These are phyloP conservation scores for Cylindrodendrum hubeiense DNA, from an alignment of 2,329 filamentous ascomycete genomes.

Conservation along the genomic window DNA sequence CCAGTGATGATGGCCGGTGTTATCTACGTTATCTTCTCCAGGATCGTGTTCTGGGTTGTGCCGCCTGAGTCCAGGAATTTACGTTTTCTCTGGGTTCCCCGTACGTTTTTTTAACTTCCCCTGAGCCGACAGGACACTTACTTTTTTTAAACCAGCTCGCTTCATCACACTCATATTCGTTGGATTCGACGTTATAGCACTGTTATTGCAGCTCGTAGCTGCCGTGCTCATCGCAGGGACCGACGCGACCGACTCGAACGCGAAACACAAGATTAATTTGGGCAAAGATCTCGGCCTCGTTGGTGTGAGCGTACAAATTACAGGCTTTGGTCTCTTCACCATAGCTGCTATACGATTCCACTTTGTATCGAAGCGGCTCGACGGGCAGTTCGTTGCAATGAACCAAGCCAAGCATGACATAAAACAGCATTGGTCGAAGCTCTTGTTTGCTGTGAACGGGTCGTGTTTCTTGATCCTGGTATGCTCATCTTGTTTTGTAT, in stretches of 20 bases:
- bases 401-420: constrained; percentile 33
- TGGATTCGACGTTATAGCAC: constrained; percentile 53
- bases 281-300: constrained; percentile 36
- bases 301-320: constrained; percentile 53
- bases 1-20: constrained; percentile 43
- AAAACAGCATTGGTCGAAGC: constrained; percentile 24
- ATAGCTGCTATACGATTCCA: constrained; percentile 60
- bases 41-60: constrained; percentile 40
- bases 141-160: constrained; percentile 16
- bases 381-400: constrained; percentile 24
- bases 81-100: constrained; percentile 37
- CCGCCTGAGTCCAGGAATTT: constrained; percentile 34
- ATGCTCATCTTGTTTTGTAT: not conserved
- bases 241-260: constrained; percentile 46
- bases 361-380: constrained; percentile 51
- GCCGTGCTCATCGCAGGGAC: constrained; percentile 56
- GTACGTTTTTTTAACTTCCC: constrained; percentile 17
- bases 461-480: constrained; percentile 38
- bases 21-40: constrained; percentile 41
- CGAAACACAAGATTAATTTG: constrained; percentile 40
- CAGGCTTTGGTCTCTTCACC: constrained; percentile 60
- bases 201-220: constrained; percentile 54
- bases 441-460: constrained; percentile 29
- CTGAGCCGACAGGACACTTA: not conserved
- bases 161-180: constrained; percentile 55